A percentile compares a stretch with the other conserved stretches of the same genome.
Evolutionary conservation across 1,139 yeast genomes (phyloP).

Genomic region (Taphrina betulina): DNA sequence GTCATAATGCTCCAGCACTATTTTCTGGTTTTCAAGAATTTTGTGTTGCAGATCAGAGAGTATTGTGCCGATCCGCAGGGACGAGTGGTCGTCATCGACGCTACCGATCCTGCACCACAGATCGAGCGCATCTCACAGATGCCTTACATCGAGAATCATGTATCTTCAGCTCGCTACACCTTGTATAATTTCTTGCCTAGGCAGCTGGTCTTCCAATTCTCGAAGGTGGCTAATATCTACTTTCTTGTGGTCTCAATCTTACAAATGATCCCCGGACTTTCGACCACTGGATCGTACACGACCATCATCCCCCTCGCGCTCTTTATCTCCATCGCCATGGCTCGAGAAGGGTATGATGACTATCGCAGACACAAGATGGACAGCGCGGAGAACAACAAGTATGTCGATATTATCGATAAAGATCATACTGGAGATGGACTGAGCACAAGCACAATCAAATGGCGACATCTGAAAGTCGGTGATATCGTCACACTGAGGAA

Average conservation of each 20-base stretch:
- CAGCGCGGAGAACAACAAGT: slow-evolving; percentile 73
- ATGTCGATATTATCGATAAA: slow-evolving; percentile 47
- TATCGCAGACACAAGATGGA: slow-evolving; percentile 84
- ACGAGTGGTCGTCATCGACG: slow-evolving; percentile 42
- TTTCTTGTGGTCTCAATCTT: slow-evolving; percentile 65
- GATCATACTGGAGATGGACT: background rate
- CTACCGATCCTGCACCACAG: slow-evolving; percentile 29
- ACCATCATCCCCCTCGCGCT: slow-evolving; percentile 85
- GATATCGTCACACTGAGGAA: slow-evolving; percentile 69
- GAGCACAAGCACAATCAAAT: slow-evolving; percentile 41
- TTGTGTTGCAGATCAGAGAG: slow-evolving; percentile 35
- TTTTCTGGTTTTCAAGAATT: slow-evolving; percentile 30
- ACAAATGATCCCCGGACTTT: slow-evolving; percentile 97
- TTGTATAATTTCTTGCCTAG: slow-evolving; percentile 79
- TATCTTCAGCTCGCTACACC: slow-evolving; percentile 87
- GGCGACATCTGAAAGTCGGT: slow-evolving; percentile 85
- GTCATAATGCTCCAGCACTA: slow-evolving; percentile 39
- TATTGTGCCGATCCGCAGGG: slow-evolving; percentile 37
- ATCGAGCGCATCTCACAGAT: slow-evolving; percentile 67
- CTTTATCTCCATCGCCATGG: slow-evolving; percentile 86
- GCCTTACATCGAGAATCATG: slow-evolving; percentile 64
- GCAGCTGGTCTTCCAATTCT: slow-evolving; percentile 84
- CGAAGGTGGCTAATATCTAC: slow-evolving; percentile 71
- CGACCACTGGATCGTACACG: slow-evolving; percentile 95
- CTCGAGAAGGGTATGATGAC: slow-evolving; percentile 92